phyloP scores from a whole-genome alignment of 2,329 filamentous ascomycete species.

The Aspergillus pseudoviridinutans region DNA sequence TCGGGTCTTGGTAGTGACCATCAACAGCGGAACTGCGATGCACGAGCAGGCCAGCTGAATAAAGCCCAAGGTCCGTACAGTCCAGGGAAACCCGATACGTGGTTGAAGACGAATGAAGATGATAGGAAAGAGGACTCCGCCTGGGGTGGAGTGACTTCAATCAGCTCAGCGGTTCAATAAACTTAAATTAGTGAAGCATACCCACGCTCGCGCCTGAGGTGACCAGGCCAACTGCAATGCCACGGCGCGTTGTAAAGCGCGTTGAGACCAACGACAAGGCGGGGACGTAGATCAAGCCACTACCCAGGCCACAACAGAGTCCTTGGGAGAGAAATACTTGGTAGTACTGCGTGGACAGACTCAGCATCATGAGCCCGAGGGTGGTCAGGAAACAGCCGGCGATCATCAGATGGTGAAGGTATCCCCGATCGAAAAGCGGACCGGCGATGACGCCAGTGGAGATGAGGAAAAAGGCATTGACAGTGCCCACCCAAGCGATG shows the following conservation, averaged over 20 bases:
- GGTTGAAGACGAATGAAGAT: slow-evolving; percentile 8
- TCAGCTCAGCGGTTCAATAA: background rate
- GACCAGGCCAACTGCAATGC: slow-evolving; percentile 52
- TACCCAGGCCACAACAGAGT: slow-evolving; percentile 46
- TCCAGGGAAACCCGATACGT: slow-evolving; percentile 7
- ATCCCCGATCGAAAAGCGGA: slow-evolving; percentile 43
- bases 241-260: slow-evolving; percentile 52
- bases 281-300: slow-evolving; percentile 57
- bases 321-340: slow-evolving; percentile 45
- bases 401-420: slow-evolving; percentile 34
- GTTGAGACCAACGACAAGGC: slow-evolving; percentile 56
- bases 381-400: slow-evolving; percentile 37
- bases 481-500: slow-evolving; percentile 44
- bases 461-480: slow-evolving; percentile 43
- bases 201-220: slow-evolving; percentile 41
- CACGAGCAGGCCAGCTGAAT: slow-evolving; percentile 6
- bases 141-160: background rate
- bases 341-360: slow-evolving; percentile 40
- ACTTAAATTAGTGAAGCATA: background rate
- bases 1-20: slow-evolving; percentile 1
- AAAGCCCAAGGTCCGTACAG: slow-evolving; percentile 3
- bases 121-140: slow-evolving; percentile 7
- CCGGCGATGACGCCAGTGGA: slow-evolving; percentile 42
- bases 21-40: slow-evolving; percentile 3
- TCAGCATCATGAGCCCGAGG: slow-evolving; percentile 44